Evolutionary conservation across 108 stramenopile species (phyloP), one percentile per base, ranked within the genome.

Genomic region (Licmophora abbreviata): DNA sequence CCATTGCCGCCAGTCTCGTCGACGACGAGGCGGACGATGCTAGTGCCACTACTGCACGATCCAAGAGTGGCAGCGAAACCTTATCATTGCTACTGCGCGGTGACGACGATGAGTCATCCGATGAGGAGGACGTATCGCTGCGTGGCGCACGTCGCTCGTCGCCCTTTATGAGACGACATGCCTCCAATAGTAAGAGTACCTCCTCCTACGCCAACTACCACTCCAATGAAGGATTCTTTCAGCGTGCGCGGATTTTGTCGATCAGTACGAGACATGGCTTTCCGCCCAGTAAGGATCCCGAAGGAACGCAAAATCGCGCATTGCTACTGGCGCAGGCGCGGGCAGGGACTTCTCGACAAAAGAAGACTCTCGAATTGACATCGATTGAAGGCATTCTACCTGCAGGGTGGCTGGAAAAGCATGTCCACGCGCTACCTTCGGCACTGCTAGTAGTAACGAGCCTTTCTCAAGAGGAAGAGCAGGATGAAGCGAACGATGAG

Each of bases 341-440:
- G 20, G 48, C 40, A 27, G 21, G 31, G 25, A 27, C 11, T 24
- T 67, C n/a, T 24, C 65, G 36, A 32, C 47, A 12, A 64, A 25
- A 56, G 56, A 50, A 4, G 44, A 20, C 58, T 42, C 6, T 69
- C 51, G 48, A 58, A 46, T 30, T 34, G 50, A 37, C 48, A 54
- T 62, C 78, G 22, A 53, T 76, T 17, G 71, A 81, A 28, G 88
- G 88, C 3, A 81, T 89, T 8, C 43, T 89, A 36, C 77, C 77
- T 1, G 48, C 65, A 9, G 81, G 83, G 30, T 85, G 88, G 83
- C 23, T 85, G 18, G 81, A 85, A 46, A 89, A 85, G 55, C 87
- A 88, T 51, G 74, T 61, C 3, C 59, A 63, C 15, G 77, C 82
- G 3, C 51, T 88, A 40, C 87, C 87, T 4, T 76, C 73, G 25